Percentiles rank a stretch among this genome's conserved stretches.
phyloP scores from a whole-genome alignment of 768 basidiomycete species.

The Amanita fuliginea region DNA sequence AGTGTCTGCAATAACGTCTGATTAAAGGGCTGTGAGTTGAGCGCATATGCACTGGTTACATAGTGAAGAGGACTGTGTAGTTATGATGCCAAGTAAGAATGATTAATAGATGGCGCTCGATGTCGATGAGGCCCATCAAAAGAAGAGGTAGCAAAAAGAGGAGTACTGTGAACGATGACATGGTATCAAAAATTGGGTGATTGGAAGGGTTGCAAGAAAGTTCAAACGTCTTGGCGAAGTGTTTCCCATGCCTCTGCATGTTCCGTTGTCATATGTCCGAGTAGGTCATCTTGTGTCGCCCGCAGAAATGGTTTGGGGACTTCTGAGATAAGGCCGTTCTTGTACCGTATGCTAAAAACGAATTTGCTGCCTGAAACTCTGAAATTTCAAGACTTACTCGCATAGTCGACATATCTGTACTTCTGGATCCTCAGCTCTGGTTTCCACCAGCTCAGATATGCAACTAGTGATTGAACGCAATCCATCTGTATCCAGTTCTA shows the following conservation, averaged over 20 bases:
- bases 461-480: slow-evolving; percentile 28
- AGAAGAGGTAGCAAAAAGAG: neutral
- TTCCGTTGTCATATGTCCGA: slow-evolving; percentile 35
- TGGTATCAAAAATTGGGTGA: neutral
- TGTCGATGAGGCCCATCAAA: slow-evolving; percentile 1
- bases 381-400: slow-evolving; percentile 27
- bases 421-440: slow-evolving; percentile 17
- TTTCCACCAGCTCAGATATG: slow-evolving; percentile 30
- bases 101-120: slow-evolving; percentile 37
- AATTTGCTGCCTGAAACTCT: too few species aligned
- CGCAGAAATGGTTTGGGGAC: slow-evolving; percentile 24
- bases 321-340: slow-evolving; percentile 15
- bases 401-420: slow-evolving; percentile 36
- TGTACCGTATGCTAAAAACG: slow-evolving; percentile 24
- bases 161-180: neutral
- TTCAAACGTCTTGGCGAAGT: slow-evolving; percentile 16
- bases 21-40: neutral
- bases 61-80: slow-evolving; percentile 25
- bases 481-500: slow-evolving; percentile 31
- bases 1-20: too few species aligned
- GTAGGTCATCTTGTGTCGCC: slow-evolving; percentile 30
- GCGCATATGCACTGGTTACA: slow-evolving; percentile 19
- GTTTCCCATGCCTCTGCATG: slow-evolving; percentile 41
- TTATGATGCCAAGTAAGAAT: slow-evolving; percentile 32
- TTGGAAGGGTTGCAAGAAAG: neutral